Evolutionary conservation across 768 basidiomycete species (phyloP).

Genomic region (Rhodocollybia butyracea): DNA sequence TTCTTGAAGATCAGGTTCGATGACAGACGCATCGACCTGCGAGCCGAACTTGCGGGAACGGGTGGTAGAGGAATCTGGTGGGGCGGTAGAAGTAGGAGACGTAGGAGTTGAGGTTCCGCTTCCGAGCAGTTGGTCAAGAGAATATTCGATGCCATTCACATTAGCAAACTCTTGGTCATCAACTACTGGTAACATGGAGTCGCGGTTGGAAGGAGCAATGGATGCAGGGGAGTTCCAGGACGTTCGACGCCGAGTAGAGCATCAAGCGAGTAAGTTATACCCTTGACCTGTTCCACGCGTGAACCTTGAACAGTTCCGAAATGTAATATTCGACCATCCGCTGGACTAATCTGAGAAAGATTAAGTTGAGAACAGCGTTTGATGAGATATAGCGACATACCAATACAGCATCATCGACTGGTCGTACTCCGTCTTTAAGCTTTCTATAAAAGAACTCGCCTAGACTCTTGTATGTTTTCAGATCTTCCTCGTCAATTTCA

Average conservation of each 20-base stretch:
- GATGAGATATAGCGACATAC: conserved; percentile 36
- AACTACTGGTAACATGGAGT: conserved; percentile 60
- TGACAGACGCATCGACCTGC: conserved; percentile 74
- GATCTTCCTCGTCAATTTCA: conserved; percentile 79
- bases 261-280: conserved; percentile 93
- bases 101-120: conserved; percentile 35
- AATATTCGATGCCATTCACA: conserved; percentile 96
- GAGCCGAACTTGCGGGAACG: conserved; percentile 58
- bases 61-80: conserved; percentile 12
- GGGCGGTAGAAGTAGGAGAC: conserved; percentile 31
- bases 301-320: conserved; percentile 80
- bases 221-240: conserved; percentile 43
- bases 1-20: conserved; percentile 53
- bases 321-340: conserved; percentile 90
- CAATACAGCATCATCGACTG: conserved; percentile 71
- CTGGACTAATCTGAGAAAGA: conserved; percentile 74
- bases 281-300: conserved; percentile 95
- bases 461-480: conserved; percentile 78
- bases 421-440: conserved; percentile 77
- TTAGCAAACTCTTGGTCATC: conserved; percentile 91
- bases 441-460: conserved; percentile 95
- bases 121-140: conserved; percentile 86
- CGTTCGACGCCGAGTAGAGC: conserved; percentile 82
- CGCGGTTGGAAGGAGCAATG: conserved; percentile 37
- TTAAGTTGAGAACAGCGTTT: neutral